Conservation (phyloP, 208 protist species). For the Leishmania aethiopica region DNA sequence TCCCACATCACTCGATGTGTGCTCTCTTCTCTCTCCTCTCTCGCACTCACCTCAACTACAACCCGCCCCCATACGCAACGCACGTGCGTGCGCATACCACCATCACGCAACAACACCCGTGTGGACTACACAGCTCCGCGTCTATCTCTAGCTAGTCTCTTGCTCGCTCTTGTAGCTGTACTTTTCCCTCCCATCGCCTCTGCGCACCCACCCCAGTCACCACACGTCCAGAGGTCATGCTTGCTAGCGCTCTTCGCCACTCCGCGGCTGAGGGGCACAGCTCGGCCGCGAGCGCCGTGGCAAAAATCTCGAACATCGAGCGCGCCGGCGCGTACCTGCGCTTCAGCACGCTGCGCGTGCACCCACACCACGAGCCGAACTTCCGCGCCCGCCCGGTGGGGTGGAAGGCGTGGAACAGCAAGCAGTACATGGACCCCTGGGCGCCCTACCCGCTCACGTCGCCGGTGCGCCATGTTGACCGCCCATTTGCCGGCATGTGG, state of each 20-base stretch:
- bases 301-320: conserved; percentile 65
- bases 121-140: background rate
- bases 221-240: conserved; percentile 31
- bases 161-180: conserved; percentile 4
- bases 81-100: background rate
- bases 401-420: conserved; percentile 82
- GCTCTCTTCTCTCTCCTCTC: background rate
- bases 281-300: conserved; percentile 35
- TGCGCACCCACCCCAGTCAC: background rate
- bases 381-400: conserved; percentile 73
- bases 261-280: conserved; percentile 37
- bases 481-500: conserved; percentile 62
- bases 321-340: conserved; percentile 72
- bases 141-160: background rate
- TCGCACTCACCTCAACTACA: background rate
- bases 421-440: conserved; percentile 69
- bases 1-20: too few relatives aligned
- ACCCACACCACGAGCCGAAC: conserved; percentile 78
- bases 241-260: conserved; percentile 69
- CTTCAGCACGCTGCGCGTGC: conserved; percentile 78
- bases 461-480: conserved; percentile 75
- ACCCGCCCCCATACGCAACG: background rate
- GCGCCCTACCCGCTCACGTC: conserved; percentile 67
- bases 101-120: background rate
- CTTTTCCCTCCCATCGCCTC: background rate